These are phyloP conservation scores for Talaromyces sp. DNA, from an alignment of 2,329 filamentous ascomycete genomes.

Conservation along the genomic window DNA sequence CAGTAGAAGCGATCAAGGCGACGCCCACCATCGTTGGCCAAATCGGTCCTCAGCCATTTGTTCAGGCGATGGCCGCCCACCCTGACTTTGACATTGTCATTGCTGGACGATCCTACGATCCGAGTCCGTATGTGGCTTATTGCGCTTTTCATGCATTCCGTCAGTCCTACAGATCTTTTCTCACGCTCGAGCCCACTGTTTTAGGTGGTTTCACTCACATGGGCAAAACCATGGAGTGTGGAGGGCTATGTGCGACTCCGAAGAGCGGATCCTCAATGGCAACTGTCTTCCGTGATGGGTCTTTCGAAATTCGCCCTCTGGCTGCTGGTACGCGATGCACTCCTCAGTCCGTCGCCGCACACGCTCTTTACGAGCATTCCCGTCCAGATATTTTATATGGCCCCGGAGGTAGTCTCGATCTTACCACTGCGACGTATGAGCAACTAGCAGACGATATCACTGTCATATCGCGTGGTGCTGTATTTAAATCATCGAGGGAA, in stretches of 20 bases:
- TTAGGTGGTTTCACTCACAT: conserved; percentile 29
- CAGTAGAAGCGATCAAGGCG: conserved; percentile 31
- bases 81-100: conserved; percentile 42
- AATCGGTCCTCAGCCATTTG: conserved; percentile 38
- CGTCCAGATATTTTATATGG: conserved; percentile 48
- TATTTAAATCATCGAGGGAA: not conserved
- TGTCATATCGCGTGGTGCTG: conserved; percentile 31
- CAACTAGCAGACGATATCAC: conserved; percentile 34
- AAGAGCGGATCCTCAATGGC: conserved; percentile 40
- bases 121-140: conserved; percentile 33
- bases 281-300: conserved; percentile 36
- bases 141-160: conserved; percentile 2
- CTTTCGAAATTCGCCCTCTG: conserved; percentile 45
- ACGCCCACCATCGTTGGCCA: conserved; percentile 39
- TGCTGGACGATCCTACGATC: conserved; percentile 40
- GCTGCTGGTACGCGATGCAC: conserved; percentile 39
- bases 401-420: conserved; percentile 42
- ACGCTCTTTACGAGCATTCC: conserved; percentile 51
- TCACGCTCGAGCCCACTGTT: not conserved
- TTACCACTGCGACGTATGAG: conserved; percentile 37
- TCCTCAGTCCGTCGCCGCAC: conserved; percentile 45
- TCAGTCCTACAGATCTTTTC: not conserved
- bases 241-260: conserved; percentile 40
- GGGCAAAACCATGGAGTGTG: conserved; percentile 54
- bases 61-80: conserved; percentile 36